Evolutionary conservation across 371 early-diverging fungal genomes (phyloP), one percentile per base, ranked within the genome.

Genomic region (Sporodiniella umbellata): DNA sequence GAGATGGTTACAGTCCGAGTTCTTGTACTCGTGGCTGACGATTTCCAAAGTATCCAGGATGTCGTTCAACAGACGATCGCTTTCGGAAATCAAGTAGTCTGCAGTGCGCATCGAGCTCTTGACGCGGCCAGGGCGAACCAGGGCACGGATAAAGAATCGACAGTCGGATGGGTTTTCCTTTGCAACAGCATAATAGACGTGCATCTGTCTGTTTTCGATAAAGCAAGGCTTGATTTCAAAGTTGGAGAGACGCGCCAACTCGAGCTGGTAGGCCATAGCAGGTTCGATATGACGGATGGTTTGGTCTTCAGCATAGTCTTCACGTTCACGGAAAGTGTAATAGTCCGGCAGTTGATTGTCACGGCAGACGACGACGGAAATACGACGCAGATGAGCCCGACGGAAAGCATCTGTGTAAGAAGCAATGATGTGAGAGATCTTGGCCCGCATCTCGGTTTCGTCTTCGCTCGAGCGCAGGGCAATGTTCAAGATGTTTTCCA

Each of bases 201-300:
- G 96, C 74, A 97, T 82, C 56, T 94, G 89, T 53, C 94, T 84
- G 80, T 91, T 94, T 64, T 92, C 93, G 49, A 86, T 84, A 68
- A 92, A 90, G 72, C 90, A 90, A 25, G 96, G 97, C 70, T 89
- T 90, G 70, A 98, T 90, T 42, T 92, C 91, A 81, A 94, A 98
- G 86, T 94, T 93, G 51, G 89, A 81, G 55, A 98, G 70, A 46
- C 98, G 86, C 23, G 88, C 82, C 51, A 98, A 74, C 71, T 97
- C 99, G 22, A 98, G 82, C 73, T 96, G 95, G 68, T 95, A 94
- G 17, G 97, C 96, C 84, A 95, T 86, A 22, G 94, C 95, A 24
- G 99, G 99, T 73, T 98, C 99, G 56, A 97, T 90, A 69, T 98
- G 93, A 62, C 99, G 93, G 56, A 97, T 94, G 33, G 94, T 89